Evolutionary conservation across 1,284 basidiomycete species (phyloP).

Genomic region (Agaricales sp.): DNA sequence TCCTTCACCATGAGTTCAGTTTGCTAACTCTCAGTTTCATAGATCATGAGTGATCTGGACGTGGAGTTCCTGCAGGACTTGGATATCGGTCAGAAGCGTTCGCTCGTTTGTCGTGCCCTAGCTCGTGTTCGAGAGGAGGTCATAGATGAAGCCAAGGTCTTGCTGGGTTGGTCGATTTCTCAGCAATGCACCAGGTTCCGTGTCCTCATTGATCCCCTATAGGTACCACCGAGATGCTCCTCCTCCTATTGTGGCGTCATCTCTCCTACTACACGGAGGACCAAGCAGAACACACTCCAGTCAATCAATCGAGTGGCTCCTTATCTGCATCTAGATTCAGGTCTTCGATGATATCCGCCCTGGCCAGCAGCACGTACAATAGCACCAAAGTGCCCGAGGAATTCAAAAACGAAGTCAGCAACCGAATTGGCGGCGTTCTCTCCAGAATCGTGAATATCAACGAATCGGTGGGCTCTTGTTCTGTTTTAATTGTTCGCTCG

Average conservation of each 20-base stretch:
- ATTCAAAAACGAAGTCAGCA: slow-evolving; percentile 45
- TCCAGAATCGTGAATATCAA: slow-evolving; percentile 36
- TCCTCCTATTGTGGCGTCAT: slow-evolving; percentile 84
- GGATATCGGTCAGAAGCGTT: slow-evolving; percentile 56
- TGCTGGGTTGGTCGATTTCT: slow-evolving; percentile 35
- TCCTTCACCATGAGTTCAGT: too few species aligned
- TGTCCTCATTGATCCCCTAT: slow-evolving; percentile 3
- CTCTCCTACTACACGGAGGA: slow-evolving; percentile 50
- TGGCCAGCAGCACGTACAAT: background rate
- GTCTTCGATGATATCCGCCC: background rate
- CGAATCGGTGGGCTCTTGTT: slow-evolving; percentile 32
- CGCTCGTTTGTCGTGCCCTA: slow-evolving; percentile 51
- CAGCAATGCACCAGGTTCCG: slow-evolving; percentile 5
- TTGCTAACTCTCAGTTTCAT: slow-evolving; percentile 7
- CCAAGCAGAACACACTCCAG: slow-evolving; percentile 13
- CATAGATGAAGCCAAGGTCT: slow-evolving; percentile 37
- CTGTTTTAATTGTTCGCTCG: slow-evolving; percentile 6
- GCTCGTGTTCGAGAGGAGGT: slow-evolving; percentile 34
- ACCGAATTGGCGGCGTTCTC: slow-evolving; percentile 39
- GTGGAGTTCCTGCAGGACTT: slow-evolving; percentile 47
- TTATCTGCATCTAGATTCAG: background rate
- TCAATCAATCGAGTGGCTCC: too few species aligned
- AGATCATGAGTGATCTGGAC: slow-evolving; percentile 52
- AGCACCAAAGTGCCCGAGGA: slow-evolving; percentile 34
- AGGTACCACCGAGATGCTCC: slow-evolving; percentile 76